These are phyloP conservation scores for Oidiodendron maius DNA, from an alignment of 495 filamentous ascomycete genomes.

Conservation along the genomic window DNA sequence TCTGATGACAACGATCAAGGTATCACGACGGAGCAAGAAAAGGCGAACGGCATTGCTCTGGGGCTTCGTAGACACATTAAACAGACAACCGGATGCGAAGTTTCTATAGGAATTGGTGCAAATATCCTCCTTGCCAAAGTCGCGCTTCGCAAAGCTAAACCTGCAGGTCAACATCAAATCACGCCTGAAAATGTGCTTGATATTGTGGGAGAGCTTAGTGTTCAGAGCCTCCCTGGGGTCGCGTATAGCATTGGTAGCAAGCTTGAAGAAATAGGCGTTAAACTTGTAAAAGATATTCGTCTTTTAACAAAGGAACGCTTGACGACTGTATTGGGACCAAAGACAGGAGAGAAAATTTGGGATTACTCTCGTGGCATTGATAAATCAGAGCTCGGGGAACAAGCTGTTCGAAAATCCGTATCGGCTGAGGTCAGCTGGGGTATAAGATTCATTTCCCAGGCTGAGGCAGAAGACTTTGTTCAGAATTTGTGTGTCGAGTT, in stretches of 20 bases:
- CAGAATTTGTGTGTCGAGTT: constrained; percentile 76
- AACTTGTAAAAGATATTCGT: constrained; percentile 74
- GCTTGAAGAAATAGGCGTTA: constrained; percentile 80
- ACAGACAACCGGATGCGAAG: constrained; percentile 69
- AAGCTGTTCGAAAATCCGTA: constrained; percentile 75
- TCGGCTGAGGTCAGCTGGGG: constrained; percentile 98
- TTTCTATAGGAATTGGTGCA: constrained; percentile 89
- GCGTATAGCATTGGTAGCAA: constrained; percentile 79
- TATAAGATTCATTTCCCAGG: constrained; percentile 84
- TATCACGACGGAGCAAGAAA: constrained; percentile 74
- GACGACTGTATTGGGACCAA: constrained; percentile 69
- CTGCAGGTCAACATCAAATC: constrained; percentile 85
- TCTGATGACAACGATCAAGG: constrained; percentile 71
- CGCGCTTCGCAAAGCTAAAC: constrained; percentile 86
- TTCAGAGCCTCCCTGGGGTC: constrained; percentile 81
- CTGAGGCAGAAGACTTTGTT: constrained; percentile 87
- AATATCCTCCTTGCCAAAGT: constrained; percentile 90
- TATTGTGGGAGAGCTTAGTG: constrained; percentile 67
- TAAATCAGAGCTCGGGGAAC: constrained; percentile 76
- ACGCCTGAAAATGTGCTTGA: constrained; percentile 71
- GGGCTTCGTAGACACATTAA: constrained; percentile 63
- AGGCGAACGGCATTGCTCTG: constrained; percentile 68
- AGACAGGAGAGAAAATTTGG: constrained; percentile 87
- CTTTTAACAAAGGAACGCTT: constrained; percentile 69
- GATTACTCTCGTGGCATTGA: constrained; percentile 91